These are phyloP conservation scores for Tuber calosporum DNA, from an alignment of 495 filamentous ascomycete species.

Conservation along the genomic window DNA sequence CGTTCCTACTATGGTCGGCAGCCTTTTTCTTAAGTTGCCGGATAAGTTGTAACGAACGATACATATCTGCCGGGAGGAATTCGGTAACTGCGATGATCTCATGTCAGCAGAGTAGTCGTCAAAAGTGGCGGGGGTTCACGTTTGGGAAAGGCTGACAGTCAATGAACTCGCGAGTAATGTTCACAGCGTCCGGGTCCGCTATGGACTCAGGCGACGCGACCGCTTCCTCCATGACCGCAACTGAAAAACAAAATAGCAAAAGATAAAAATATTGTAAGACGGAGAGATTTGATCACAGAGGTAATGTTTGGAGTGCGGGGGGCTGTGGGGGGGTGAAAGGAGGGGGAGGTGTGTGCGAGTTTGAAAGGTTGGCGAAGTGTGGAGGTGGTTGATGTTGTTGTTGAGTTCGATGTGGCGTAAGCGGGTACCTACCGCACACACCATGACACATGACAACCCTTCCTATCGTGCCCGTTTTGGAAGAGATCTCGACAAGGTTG, in stretches of 20 bases:
- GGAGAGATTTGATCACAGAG: background rate
- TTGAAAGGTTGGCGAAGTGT: background rate
- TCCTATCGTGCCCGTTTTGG: background rate
- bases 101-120: slow-evolving; percentile 16
- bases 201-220: slow-evolving; percentile 1
- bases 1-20: slow-evolving; percentile 54
- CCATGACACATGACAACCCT: slow-evolving; percentile 1
- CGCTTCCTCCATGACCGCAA: background rate
- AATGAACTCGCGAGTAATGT: slow-evolving; percentile 88
- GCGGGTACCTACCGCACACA: slow-evolving; percentile 4
- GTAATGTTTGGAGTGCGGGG: background rate
- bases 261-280: background rate
- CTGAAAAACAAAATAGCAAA: background rate
- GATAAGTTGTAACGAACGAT: slow-evolving; percentile 82
- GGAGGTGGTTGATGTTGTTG: slow-evolving; percentile 6
- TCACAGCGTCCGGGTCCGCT: slow-evolving; percentile 80
- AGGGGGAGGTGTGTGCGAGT: slow-evolving; percentile 1
- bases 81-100: slow-evolving; percentile 56
- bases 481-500: slow-evolving; percentile 3
- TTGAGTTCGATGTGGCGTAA: slow-evolving; percentile 6
- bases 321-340: background rate
- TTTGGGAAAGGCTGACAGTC: slow-evolving; percentile 51
- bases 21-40: slow-evolving; percentile 71
- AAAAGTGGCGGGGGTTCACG: background rate
- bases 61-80: slow-evolving; percentile 87